Percentiles rank a stretch among this genome's conserved stretches.
These are phyloP conservation scores for Fusarium beomiforme DNA, from an alignment of 2,329 filamentous ascomycete genomes.

Conservation along the genomic window DNA sequence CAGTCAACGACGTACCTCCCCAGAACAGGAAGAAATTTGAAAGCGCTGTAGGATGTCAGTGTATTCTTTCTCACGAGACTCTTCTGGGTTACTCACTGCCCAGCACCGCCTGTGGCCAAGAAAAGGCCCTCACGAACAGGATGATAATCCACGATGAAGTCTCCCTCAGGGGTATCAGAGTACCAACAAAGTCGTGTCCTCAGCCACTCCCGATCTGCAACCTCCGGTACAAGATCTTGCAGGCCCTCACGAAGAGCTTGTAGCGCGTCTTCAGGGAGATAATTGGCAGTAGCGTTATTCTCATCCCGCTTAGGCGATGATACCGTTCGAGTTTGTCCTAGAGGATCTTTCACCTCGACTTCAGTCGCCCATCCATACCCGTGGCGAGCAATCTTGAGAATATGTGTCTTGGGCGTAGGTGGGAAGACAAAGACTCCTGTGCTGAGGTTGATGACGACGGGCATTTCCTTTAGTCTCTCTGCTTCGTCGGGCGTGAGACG, in stretches of 20 bases:
- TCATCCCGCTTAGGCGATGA: conserved; percentile 48
- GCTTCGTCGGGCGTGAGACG: conserved; percentile 68
- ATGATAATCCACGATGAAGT: conserved; percentile 69
- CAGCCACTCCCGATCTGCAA: conserved; percentile 62
- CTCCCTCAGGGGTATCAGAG: conserved; percentile 70
- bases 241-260: conserved; percentile 62
- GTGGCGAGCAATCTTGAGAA: conserved; percentile 70
- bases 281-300: conserved; percentile 54
- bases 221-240: conserved; percentile 62
- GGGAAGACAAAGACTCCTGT: conserved; percentile 66
- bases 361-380: conserved; percentile 63
- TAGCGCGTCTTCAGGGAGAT: conserved; percentile 61
- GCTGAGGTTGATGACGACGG: conserved; percentile 66
- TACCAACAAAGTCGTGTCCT: conserved; percentile 70
- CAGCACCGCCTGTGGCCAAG: conserved; percentile 54
- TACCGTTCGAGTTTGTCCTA: conserved; percentile 31
- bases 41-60: conserved; percentile 20
- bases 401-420: conserved; percentile 55
- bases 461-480: conserved; percentile 60
- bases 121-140: conserved; percentile 59
- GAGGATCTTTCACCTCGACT: conserved; percentile 26
- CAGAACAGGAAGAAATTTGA: conserved; percentile 37
- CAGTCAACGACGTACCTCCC: conserved; percentile 45
- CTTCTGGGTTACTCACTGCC: conserved; percentile 40
- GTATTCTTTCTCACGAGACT: too few relatives aligned